Percentiles rank a stretch among this genome's conserved stretches.
These are phyloP conservation scores for Phytophthora brassicae DNA, from an alignment of 352 stramenopile species.

Conservation along the genomic window DNA sequence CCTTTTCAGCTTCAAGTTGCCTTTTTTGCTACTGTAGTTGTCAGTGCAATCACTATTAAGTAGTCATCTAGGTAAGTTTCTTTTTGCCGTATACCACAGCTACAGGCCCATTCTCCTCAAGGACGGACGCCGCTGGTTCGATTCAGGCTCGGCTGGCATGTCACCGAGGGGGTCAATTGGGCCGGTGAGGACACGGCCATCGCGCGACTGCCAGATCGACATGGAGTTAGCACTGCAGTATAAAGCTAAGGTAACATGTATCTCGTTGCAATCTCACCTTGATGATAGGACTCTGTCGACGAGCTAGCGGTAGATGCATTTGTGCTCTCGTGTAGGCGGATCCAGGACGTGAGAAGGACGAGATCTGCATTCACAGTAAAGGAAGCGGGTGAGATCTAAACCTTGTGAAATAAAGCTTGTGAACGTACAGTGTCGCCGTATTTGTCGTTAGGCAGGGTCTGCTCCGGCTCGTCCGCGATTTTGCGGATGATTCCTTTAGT, in stretches of 20 bases:
- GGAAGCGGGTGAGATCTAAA: background rate
- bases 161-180: conserved; percentile 69
- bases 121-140: conserved; percentile 63
- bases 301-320: conserved; percentile 49
- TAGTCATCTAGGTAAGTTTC: too few relatives aligned
- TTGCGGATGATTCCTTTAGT: conserved; percentile 70
- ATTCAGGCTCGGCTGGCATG: conserved; percentile 34
- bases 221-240: too few relatives aligned
- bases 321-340: conserved; percentile 73
- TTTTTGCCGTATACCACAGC: background rate
- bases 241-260: background rate
- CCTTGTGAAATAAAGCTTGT: background rate
- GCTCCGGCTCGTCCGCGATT: conserved; percentile 55
- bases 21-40: background rate
- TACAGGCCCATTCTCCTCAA: conserved; percentile 60
- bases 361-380: conserved; percentile 43
- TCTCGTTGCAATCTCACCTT: conserved; percentile 36
- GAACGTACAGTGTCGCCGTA: conserved; percentile 43
- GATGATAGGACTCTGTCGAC: conserved; percentile 38
- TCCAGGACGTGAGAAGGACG: conserved; percentile 70
- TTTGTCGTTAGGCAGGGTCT: conserved; percentile 44
- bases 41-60: too few relatives aligned
- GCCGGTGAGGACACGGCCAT: conserved; percentile 34
- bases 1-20: background rate
- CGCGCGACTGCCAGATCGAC: conserved; percentile 42